Conservation (phyloP, 2,329 filamentous ascomycete genomes). For the Sporothrix protearum region DNA sequence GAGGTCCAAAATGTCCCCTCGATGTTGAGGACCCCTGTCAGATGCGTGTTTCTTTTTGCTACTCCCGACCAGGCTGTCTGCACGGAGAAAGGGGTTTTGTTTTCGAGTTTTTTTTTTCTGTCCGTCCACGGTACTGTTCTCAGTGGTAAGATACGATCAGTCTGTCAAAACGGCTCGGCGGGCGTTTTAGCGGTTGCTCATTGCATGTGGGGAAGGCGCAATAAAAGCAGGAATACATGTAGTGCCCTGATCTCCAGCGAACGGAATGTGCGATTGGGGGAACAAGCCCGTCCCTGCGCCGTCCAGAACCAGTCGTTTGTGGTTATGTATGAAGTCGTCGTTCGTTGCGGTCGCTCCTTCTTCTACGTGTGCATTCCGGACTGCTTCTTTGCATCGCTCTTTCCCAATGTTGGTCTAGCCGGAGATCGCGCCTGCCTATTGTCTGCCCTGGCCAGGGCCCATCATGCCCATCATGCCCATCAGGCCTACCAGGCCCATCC, state of each 20-base stretch:
- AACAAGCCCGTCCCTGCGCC: neutral
- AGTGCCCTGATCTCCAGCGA: neutral
- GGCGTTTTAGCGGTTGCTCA: neutral
- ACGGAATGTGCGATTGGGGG: neutral
- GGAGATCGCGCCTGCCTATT: neutral
- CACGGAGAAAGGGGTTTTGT: constrained; percentile 5
- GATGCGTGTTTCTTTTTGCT: neutral
- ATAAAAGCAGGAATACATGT: too few relatives aligned
- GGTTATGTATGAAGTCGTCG: neutral
- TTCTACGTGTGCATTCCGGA: neutral
- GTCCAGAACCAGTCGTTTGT: neutral
- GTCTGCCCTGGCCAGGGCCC: neutral
- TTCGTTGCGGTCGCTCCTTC: neutral
- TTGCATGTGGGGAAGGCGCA: neutral
- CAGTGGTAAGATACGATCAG: neutral
- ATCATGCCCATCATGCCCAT: too few relatives aligned
- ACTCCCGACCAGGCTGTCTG: neutral
- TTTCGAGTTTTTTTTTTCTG: neutral
- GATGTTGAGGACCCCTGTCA: neutral
- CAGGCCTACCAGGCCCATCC: neutral
- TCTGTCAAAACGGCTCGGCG: neutral
- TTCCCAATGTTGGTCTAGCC: neutral
- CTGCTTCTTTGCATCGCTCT: neutral
- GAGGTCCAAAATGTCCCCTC: neutral
- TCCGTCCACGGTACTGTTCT: neutral